Base-by-base conservation (phyloP, 2,329 filamentous ascomycete species). In the Phialophora verrucosa region DNA sequence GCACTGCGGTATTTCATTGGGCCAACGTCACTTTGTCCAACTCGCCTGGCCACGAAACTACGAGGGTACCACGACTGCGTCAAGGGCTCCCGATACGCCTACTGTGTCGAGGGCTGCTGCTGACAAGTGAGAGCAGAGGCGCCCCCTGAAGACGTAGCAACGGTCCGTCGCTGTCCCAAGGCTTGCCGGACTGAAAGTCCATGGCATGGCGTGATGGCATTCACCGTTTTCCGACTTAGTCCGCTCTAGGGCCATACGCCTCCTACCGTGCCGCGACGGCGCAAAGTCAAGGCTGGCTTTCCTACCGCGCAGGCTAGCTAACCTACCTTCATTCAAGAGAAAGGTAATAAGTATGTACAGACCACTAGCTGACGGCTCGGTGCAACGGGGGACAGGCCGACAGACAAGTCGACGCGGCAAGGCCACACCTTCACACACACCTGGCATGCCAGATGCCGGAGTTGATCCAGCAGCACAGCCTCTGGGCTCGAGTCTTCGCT, bases 351-450 rank as follows among this genome's bases (percentile, higher is more conserved):
- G 11, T 11, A 42, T 5, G 11, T 11, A 17, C 12, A 12, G 35
- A 12, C 35, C 20, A 27, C 25, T 51, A 20, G 20, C 6, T 53
- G 49, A 27, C 49, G 49, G 53, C 12, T 47, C 17, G 55, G 55
- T 58, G 55, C 55, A 58, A 58, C 55, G 35, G 38, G 1, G 55
- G 55, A 58, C 55, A 42, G 29, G 20, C 7, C 31, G 55, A 58
- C 55, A 44, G 55, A 58, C 55, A 44, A 58, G 14, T 44, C 8
- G 38, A 58, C 32, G 4, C 17, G 12, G 17, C 53, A 55, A 29
- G 29, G n/a, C 53, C 53, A 55, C 53, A 31, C 53, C 8, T 11
- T 8, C n/a, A 35, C 27, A 55, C 27, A 55, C 8, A 42, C 38
- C 38, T 42, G 38, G 38, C 38, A 32, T 31, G 53, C 53, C 53